Evolutionary conservation across 75 land plant genomes (phyloP).

Genomic region (Pseudotsuga menziesii): DNA sequence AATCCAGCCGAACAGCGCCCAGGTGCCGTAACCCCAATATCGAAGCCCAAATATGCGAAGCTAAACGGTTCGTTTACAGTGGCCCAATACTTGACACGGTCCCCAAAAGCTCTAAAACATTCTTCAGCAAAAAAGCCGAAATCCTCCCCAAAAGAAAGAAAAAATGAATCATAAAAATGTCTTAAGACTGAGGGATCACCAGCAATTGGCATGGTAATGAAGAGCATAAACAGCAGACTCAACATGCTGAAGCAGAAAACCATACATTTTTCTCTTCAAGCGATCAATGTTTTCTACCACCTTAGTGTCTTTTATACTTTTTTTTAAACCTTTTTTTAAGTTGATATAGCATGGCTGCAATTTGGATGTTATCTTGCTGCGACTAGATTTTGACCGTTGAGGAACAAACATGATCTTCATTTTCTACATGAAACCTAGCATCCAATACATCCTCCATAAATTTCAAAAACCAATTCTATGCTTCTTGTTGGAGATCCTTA

Average conservation of each 20-base stretch:
- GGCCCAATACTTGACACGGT: no score
- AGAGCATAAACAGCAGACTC: no score
- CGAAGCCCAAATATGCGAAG: no score
- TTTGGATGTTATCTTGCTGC: conserved; percentile 31
- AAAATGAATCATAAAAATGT: no score
- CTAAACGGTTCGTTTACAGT: no score
- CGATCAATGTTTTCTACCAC: conserved; percentile 38
- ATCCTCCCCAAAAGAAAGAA: no score
- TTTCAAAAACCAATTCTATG: conserved; percentile 75
- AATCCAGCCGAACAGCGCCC: no score
- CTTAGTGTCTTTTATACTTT: conserved; percentile 24
- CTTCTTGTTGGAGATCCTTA: conserved; percentile 42
- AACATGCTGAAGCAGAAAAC: conserved; percentile 77
- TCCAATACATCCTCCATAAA: conserved; percentile 80
- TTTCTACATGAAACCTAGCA: conserved; percentile 53
- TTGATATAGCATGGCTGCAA: conserved; percentile 71
- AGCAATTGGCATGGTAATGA: no score
- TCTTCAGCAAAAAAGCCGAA: no score
- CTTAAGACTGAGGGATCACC: no score
- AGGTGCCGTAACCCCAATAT: no score
- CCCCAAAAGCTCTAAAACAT: no score
- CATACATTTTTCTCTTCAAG: conserved; percentile 80
- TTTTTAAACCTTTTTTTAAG: conserved; percentile 44
- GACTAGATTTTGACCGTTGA: neutral
- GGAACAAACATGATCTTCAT: neutral